These are phyloP conservation scores for Parathielavia hyrcaniae DNA, from an alignment of 495 filamentous ascomycete genomes.

Conservation along the genomic window DNA sequence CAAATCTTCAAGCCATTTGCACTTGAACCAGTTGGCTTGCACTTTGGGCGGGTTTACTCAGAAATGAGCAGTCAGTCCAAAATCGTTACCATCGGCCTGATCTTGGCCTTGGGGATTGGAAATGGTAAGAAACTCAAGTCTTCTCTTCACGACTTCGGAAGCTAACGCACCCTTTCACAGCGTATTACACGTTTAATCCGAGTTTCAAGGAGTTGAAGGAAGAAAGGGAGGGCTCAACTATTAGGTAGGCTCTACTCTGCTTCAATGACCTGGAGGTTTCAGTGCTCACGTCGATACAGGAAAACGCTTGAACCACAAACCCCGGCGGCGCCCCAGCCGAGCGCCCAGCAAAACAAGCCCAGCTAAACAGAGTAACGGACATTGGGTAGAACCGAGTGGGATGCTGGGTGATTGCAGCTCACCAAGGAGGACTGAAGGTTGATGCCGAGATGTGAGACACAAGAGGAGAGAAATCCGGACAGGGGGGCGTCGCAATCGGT, in stretches of 20 bases:
- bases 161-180: constrained; percentile 23
- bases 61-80: constrained; percentile 24
- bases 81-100: constrained; percentile 19
- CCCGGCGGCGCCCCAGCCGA: neutral
- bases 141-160: neutral
- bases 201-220: constrained; percentile 35
- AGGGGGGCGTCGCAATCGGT: too few species aligned
- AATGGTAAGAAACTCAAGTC: constrained; percentile 22
- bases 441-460: too few species aligned
- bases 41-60: neutral
- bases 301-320: constrained; percentile 15
- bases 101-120: constrained; percentile 25
- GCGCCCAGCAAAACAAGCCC: constrained; percentile 5
- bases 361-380: neutral
- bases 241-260: constrained; percentile 11
- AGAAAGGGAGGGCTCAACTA: constrained; percentile 19
- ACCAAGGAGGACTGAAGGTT: too few species aligned
- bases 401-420: too few species aligned
- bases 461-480: too few species aligned
- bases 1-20: neutral
- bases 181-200: constrained; percentile 41
- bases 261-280: neutral
- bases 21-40: neutral
- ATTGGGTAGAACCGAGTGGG: neutral
- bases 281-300: constrained; percentile 18